A percentile compares a stretch with the other conserved stretches of the same genome.
phyloP scores from a whole-genome alignment of 306 rosid genomes.

The Crotalaria pallida region DNA sequence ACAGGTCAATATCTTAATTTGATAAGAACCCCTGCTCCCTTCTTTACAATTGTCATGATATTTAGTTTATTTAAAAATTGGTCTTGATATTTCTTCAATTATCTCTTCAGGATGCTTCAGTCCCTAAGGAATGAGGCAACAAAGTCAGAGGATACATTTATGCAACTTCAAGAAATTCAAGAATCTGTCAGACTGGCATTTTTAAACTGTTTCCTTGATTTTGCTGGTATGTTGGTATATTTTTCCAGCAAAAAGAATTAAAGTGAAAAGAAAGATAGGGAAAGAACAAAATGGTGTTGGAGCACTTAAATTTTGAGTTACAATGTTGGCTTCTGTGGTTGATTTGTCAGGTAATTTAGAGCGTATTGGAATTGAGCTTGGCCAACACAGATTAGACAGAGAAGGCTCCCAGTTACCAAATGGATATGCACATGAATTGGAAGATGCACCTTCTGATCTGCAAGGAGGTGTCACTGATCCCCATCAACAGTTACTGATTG shows the following conservation, averaged over 20 bases:
- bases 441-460: constrained; percentile 44
- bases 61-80: constrained; percentile 1
- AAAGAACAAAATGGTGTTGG: constrained; percentile 1
- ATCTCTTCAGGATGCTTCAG: constrained; percentile 69
- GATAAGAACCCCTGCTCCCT: background rate
- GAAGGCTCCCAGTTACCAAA: constrained; percentile 56
- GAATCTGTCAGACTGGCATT: constrained; percentile 94
- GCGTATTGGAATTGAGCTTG: constrained; percentile 68
- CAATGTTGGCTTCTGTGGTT: constrained; percentile 22
- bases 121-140: constrained; percentile 73
- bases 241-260: background rate
- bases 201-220: constrained; percentile 90
- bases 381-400: constrained; percentile 46
- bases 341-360: constrained; percentile 67
- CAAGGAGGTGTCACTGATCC: constrained; percentile 64
- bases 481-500: constrained; percentile 69
- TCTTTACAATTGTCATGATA: constrained; percentile 6
- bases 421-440: constrained; percentile 64
- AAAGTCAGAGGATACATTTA: constrained; percentile 82
- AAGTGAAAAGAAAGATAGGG: background rate
- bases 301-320: constrained; percentile 13
- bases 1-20: background rate
- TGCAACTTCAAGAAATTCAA: constrained; percentile 85
- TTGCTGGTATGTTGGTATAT: constrained; percentile 68
- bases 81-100: constrained; percentile 21